These are phyloP conservation scores for Deuterostichococcus epilithicus DNA, from an alignment of 139 green algal species.

Conservation along the genomic window DNA sequence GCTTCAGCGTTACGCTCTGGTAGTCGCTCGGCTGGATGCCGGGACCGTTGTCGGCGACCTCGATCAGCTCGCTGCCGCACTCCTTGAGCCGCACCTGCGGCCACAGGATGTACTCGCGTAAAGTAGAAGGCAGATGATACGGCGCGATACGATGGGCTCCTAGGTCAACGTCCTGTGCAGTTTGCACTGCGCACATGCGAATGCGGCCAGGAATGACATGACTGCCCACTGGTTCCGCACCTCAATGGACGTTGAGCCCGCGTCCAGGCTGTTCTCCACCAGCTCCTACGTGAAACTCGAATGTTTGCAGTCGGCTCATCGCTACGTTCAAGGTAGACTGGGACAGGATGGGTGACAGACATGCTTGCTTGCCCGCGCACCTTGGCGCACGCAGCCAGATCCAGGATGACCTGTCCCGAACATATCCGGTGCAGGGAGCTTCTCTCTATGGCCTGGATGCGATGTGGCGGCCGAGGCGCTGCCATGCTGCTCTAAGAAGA, in stretches of 20 bases:
- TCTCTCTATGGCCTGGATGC: constrained; percentile 64
- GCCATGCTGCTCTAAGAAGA: too few species aligned
- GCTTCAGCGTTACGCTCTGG: constrained; percentile 79
- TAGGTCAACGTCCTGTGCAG: too few species aligned
- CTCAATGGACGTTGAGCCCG: constrained; percentile 87
- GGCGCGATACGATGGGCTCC: too few species aligned
- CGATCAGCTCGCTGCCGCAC: constrained; percentile 79
- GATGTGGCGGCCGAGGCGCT: too few species aligned
- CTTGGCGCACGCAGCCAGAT: constrained; percentile 66
- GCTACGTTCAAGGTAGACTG: too few species aligned
- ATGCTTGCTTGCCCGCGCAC: not conserved
- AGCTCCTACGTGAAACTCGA: constrained; percentile 77
- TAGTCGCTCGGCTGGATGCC: constrained; percentile 73
- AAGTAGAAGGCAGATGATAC: too few species aligned
- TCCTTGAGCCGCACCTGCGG: constrained; percentile 79
- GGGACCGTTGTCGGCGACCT: constrained; percentile 92
- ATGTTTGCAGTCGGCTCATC: too few species aligned
- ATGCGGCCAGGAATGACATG: too few species aligned
- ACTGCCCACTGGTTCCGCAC: constrained; percentile 25
- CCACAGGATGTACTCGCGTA: too few species aligned
- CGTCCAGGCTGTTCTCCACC: constrained; percentile 95
- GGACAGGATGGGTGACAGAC: too few species aligned
- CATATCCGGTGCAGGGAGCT: constrained; percentile 73
- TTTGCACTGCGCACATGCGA: too few species aligned
- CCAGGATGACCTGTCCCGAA: constrained; percentile 88